Evolutionary conservation across 225 moss, liverwort and hornwort genomes (phyloP), one percentile per base, ranked within the genome.

Genomic region (Pseudisothecium myosuroides): DNA sequence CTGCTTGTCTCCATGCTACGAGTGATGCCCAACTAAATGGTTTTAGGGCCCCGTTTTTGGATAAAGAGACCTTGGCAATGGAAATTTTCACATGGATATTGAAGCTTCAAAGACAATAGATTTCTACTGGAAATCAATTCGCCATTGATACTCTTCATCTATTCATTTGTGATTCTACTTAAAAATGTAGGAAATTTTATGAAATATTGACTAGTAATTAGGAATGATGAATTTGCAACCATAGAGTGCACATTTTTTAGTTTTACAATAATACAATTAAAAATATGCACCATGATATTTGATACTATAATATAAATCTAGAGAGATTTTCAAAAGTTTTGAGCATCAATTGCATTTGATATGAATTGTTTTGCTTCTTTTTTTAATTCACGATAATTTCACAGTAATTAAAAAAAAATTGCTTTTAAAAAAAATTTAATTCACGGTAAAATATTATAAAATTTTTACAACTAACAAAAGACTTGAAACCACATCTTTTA

Each of bases 1-100:
- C 0, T 1, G 0, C 0, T 69, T 0, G 1, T 69, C 0, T 39
- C 12, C 6, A 12, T 1, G 1, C 37, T 20, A 37, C 14, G 6
- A 37, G 10, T n/a, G 7, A 68, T 39, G 23, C 3, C n/a, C 5
- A 5, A 39, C 1, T 23, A 7, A n/a, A 68, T 23, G 2, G 2
- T n/a, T n/a, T 22, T 2, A 7, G 2, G 23, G 12, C 7, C 14
- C 14, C 2, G 7, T 23, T 69, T 69, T 13, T 0, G 39, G n/a
- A 20, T 14, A 1, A 0, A 1, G 2, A 23, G 13, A 13, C 7
- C 7, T 39, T 8, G 7, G 8, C 7, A 4, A 69, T 39, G 12
- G 7, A 0, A n/a, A 68, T 68, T n/a, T 68, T n/a, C 2, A n/a
- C 6, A 67, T 12, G 2, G 21, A 67, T 22, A 37, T 68, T n/a